These are phyloP conservation scores for Rasamsonia emersonii DNA, from an alignment of 2,329 filamentous ascomycete genomes.

Conservation along the genomic window DNA sequence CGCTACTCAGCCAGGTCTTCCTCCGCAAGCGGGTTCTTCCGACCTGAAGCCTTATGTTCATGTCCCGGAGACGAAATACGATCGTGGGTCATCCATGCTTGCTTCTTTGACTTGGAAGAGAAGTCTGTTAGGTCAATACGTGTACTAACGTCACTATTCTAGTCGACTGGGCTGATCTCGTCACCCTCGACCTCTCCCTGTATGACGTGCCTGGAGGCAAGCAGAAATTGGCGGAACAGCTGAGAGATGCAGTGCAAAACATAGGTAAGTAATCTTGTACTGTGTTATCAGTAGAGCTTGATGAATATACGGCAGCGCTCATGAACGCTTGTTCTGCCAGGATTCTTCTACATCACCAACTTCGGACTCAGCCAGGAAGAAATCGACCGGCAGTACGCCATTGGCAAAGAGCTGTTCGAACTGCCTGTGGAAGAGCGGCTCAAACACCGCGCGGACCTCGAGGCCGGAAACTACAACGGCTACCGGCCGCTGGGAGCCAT, in stretches of 20 bases:
- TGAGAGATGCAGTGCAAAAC: constrained; percentile 43
- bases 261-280: constrained; percentile 20
- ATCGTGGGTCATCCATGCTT: constrained; percentile 3
- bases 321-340: constrained; percentile 11
- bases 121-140: neutral
- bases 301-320: constrained; percentile 10
- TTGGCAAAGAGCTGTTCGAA: constrained; percentile 48
- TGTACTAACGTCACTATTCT: neutral
- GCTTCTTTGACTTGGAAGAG: too few species aligned
- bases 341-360: constrained; percentile 53
- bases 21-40: too few species aligned
- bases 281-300: too few species aligned
- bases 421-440: constrained; percentile 48
- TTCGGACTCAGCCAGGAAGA: constrained; percentile 48
- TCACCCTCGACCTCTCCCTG: constrained; percentile 46
- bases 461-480: constrained; percentile 45
- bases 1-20: too few species aligned
- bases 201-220: constrained; percentile 47
- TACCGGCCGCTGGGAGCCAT: constrained; percentile 38
- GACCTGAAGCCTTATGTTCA: too few species aligned
- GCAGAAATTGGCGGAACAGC: constrained; percentile 42
- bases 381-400: constrained; percentile 49
- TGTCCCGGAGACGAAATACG: constrained; percentile 6
- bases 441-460: constrained; percentile 42
- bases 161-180: constrained; percentile 44